These are phyloP conservation scores for Cryptococcus sp. DNA, from an alignment of 1,284 basidiomycete species.

Conservation along the genomic window DNA sequence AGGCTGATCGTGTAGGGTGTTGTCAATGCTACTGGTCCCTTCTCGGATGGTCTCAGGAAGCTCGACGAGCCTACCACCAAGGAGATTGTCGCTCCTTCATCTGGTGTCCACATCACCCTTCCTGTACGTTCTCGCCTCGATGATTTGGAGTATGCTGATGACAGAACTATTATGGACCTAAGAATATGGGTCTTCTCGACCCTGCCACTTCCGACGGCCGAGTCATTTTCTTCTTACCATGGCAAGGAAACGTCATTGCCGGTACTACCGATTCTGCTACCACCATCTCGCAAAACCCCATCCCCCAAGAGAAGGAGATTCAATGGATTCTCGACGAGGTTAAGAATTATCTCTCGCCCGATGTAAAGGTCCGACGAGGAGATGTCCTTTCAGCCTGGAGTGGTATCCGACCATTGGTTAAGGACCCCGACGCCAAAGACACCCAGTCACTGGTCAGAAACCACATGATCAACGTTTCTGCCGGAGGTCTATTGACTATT, in stretches of 20 bases:
- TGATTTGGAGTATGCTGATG: background rate
- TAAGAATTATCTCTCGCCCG: slow-evolving; percentile 77
- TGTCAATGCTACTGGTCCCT: slow-evolving; percentile 96
- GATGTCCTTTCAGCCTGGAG: slow-evolving; percentile 97
- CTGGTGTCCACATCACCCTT: slow-evolving; percentile 93
- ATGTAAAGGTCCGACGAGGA: slow-evolving; percentile 90
- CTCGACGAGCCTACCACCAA: slow-evolving; percentile 78
- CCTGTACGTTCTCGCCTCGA: slow-evolving; percentile 50
- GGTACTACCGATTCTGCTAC: slow-evolving; percentile 91
- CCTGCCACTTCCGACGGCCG: slow-evolving; percentile 93
- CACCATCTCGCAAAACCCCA: slow-evolving; percentile 70
- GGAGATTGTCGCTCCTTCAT: slow-evolving; percentile 87
- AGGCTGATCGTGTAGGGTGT: slow-evolving; percentile 58
- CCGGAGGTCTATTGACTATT: slow-evolving; percentile 83
- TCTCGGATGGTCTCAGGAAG: slow-evolving; percentile 78
- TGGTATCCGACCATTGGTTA: slow-evolving; percentile 83
- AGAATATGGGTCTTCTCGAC: slow-evolving; percentile 92
- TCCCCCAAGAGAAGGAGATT: slow-evolving; percentile 88
- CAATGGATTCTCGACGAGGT: slow-evolving; percentile 91
- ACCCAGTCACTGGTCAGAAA: slow-evolving; percentile 89
- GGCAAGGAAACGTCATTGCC: slow-evolving; percentile 96
- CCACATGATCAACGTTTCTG: slow-evolving; percentile 85
- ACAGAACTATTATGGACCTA: slow-evolving; percentile 86
- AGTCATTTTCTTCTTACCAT: slow-evolving; percentile 98
- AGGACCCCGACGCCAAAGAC: slow-evolving; percentile 72